Percentiles rank a stretch among this genome's conserved stretches.
Evolutionary conservation across 352 stramenopile genomes (phyloP).

Genomic region (Peronospora farinosa): DNA sequence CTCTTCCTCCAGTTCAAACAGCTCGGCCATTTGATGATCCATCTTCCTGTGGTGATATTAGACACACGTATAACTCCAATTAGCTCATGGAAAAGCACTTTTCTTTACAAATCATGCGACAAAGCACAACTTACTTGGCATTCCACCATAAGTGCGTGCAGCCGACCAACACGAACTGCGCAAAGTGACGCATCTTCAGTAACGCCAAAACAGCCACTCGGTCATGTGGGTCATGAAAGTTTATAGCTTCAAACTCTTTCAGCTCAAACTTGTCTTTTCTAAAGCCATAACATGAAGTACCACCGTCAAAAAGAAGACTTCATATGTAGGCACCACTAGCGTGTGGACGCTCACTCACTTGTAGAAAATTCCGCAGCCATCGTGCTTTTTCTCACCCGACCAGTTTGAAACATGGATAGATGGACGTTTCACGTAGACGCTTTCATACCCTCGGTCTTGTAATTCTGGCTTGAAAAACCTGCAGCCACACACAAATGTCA

Average conservation of each 20-base stretch:
- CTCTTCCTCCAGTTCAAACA: constrained; percentile 80
- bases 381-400: constrained; percentile 84
- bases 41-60: constrained; percentile 48
- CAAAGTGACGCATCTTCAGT: constrained; percentile 78
- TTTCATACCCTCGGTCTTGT: constrained; percentile 71
- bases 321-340: neutral
- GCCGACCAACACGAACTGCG: constrained; percentile 72
- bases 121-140: constrained; percentile 46
- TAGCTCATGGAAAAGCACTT: neutral
- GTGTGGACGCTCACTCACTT: constrained; percentile 36
- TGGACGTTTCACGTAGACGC: constrained; percentile 78
- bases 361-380: constrained; percentile 86
- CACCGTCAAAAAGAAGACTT: neutral
- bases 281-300: neutral
- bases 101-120: neutral
- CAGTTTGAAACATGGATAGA: constrained; percentile 82
- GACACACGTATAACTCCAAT: neutral
- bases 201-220: constrained; percentile 79
- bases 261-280: constrained; percentile 83
- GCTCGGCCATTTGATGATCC: constrained; percentile 81
- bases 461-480: constrained; percentile 82
- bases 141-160: constrained; percentile 88
- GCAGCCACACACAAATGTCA: constrained; percentile 5
- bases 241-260: constrained; percentile 80
- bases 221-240: constrained; percentile 84